A percentile compares a stretch with the other conserved stretches of the same genome.
phyloP scores from a whole-genome alignment of 2,329 filamentous ascomycete genomes.

The Cercospora nicotianae region DNA sequence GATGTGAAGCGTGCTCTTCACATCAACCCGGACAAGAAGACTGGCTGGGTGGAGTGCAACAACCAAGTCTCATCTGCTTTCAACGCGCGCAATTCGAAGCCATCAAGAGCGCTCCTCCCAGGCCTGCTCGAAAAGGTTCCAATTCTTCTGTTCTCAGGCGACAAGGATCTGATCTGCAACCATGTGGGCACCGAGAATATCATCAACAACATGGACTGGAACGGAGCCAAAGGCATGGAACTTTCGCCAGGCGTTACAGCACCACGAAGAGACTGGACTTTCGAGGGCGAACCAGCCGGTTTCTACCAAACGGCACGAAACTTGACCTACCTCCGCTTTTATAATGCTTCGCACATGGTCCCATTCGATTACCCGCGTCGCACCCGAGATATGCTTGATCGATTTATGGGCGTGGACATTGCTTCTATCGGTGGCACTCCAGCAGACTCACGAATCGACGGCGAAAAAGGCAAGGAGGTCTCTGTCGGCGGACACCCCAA shows the following conservation, averaged over 20 bases:
- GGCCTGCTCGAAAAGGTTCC: conserved; percentile 74
- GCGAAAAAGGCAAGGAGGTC: conserved; percentile 76
- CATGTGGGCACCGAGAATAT: conserved; percentile 89
- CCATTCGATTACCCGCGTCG: conserved; percentile 88
- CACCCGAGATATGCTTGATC: conserved; percentile 92
- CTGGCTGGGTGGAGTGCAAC: conserved; percentile 90
- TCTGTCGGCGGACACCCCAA: conserved; percentile 70
- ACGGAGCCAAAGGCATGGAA: conserved; percentile 88
- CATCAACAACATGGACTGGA: conserved; percentile 89
- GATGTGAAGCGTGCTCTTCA: conserved; percentile 81
- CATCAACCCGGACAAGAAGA: conserved; percentile 75
- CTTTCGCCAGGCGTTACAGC: conserved; percentile 82
- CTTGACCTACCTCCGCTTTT: conserved; percentile 90
- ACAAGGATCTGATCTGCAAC: conserved; percentile 95
- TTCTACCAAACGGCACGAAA: conserved; percentile 95
- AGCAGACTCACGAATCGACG: conserved; percentile 77
- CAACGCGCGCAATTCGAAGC: conserved; percentile 66
- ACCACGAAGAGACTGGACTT: conserved; percentile 89
- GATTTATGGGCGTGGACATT: conserved; percentile 92
- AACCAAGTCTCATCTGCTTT: conserved; percentile 75
- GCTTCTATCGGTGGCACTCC: conserved; percentile 79
- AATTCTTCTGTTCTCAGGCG: conserved; percentile 86
- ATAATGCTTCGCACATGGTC: conserved; percentile 97
- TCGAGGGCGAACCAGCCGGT: conserved; percentile 82
- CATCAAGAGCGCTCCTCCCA: conserved; percentile 73